Evolutionary conservation across 73 alveolate genomes (phyloP).

Genomic region (Uronychia setigera): DNA sequence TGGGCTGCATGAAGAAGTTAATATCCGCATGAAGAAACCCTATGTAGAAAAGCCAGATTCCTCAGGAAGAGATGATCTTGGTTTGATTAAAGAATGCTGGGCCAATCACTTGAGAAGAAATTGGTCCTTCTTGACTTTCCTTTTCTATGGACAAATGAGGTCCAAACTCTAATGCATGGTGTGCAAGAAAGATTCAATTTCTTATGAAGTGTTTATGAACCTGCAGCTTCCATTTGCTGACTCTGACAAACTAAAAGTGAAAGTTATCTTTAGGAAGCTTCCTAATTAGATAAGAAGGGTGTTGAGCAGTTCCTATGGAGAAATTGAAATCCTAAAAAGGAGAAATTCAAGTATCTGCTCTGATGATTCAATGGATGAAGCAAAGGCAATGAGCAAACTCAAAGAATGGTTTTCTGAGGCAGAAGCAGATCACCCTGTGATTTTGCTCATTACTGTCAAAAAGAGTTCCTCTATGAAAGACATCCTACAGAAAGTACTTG

Average conservation of each 20-base stretch:
- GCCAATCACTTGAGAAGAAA: slow-evolving; percentile 77
- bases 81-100: slow-evolving; percentile 75
- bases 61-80: slow-evolving; percentile 62
- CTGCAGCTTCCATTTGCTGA: slow-evolving; percentile 77
- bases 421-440: not conserved
- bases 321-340: not conserved
- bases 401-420: not conserved
- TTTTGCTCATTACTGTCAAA: not conserved
- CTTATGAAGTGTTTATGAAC: slow-evolving; percentile 79
- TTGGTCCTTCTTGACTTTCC: slow-evolving; percentile 75
- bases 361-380: not conserved
- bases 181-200: slow-evolving; percentile 67
- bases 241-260: slow-evolving; percentile 66
- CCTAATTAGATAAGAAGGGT: slow-evolving; percentile 58
- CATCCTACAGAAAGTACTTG: not conserved
- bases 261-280: slow-evolving; percentile 70
- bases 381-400: not conserved
- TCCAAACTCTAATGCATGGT: slow-evolving; percentile 65
- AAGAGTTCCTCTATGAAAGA: not conserved
- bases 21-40: slow-evolving; percentile 67
- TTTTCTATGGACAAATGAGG: slow-evolving; percentile 78
- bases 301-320: not conserved
- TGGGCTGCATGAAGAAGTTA: slow-evolving; percentile 85
- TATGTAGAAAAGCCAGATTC: slow-evolving; percentile 76
- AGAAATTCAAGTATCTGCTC: not conserved